phyloP scores from a whole-genome alignment of 768 basidiomycete genomes.

The Pleurotus salmoneostramineus region DNA sequence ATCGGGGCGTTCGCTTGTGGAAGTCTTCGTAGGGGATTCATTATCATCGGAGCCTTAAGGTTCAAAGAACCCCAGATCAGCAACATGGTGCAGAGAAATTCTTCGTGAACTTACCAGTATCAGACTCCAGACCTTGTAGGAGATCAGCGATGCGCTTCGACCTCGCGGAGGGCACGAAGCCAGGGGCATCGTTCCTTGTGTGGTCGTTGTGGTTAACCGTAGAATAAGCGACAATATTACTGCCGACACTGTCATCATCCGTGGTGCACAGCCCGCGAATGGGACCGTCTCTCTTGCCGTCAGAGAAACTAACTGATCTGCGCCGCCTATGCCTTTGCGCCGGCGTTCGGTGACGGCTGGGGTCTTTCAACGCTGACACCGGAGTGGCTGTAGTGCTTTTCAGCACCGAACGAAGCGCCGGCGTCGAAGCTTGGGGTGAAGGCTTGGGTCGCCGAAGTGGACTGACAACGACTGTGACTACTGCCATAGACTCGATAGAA shows the following conservation, averaged over 20 bases:
- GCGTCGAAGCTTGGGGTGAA: slow-evolving; percentile 19
- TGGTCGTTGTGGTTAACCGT: slow-evolving; percentile 8
- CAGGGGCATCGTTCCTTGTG: slow-evolving; percentile 20
- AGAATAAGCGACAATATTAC: slow-evolving; percentile 11
- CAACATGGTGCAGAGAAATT: slow-evolving; percentile 7
- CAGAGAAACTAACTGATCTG: slow-evolving; percentile 96
- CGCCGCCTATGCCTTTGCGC: slow-evolving; percentile 59
- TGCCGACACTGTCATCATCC: slow-evolving; percentile 29
- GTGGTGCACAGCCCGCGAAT: slow-evolving; percentile 54
- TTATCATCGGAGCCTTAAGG: slow-evolving; percentile 36
- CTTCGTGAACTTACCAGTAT: slow-evolving; percentile 46
- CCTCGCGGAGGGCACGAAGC: slow-evolving; percentile 55
- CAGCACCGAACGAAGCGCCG: slow-evolving; percentile 38
- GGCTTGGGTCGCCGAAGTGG: slow-evolving; percentile 8
- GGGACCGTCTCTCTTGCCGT: slow-evolving; percentile 88
- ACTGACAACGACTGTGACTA: slow-evolving; percentile 4
- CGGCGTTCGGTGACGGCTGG: slow-evolving; percentile 54
- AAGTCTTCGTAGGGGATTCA: slow-evolving; percentile 54
- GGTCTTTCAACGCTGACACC: slow-evolving; percentile 54
- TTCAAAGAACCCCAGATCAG: slow-evolving; percentile 5
- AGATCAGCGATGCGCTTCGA: slow-evolving; percentile 81
- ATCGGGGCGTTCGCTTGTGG: slow-evolving; percentile 40
- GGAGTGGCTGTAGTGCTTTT: slow-evolving; percentile 49
- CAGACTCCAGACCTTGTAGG: slow-evolving; percentile 65
- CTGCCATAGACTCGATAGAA: slow-evolving; percentile 4